Evolutionary conservation across 345 rosid species (phyloP).

Genomic region (Lagerstroemia speciosa): DNA sequence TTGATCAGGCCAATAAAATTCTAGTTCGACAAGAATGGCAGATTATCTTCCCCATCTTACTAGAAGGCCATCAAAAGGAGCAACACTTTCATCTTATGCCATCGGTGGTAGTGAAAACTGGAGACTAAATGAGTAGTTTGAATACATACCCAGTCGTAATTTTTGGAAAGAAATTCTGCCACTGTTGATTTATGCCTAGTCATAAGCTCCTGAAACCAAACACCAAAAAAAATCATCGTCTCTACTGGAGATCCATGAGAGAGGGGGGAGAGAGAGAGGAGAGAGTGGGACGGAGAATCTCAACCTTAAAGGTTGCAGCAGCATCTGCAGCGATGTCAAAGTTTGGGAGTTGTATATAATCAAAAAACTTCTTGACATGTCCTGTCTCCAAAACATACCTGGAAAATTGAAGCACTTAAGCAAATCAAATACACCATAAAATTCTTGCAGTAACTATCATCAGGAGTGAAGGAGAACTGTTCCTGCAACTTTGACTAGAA

Average conservation of each 20-base stretch:
- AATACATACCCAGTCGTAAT: constrained; percentile 81
- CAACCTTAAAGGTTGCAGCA: constrained; percentile 96
- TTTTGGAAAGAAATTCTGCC: constrained; percentile 82
- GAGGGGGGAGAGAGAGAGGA: constrained; percentile 2
- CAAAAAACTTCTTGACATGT: constrained; percentile 83
- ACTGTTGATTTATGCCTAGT: constrained; percentile 98
- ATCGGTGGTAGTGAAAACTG: neutral
- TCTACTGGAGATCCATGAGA: constrained; percentile 4
- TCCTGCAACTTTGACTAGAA: neutral
- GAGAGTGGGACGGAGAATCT: constrained; percentile 9
- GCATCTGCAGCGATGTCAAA: constrained; percentile 98
- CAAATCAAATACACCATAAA: neutral
- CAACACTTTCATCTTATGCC: neutral
- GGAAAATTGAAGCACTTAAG: constrained; percentile 1
- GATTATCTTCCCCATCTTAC: neutral
- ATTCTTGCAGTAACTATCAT: neutral
- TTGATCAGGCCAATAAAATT: neutral
- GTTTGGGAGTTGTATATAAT: constrained; percentile 88
- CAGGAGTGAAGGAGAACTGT: neutral
- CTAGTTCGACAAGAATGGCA: neutral
- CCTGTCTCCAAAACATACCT: constrained; percentile 88
- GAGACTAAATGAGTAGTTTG: neutral
- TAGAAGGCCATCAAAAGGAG: neutral
- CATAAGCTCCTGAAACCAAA: constrained; percentile 67
- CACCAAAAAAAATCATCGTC: constrained; percentile 13